Conservation (phyloP, 2,329 filamentous ascomycete species). For the Pezicula carpinea region DNA sequence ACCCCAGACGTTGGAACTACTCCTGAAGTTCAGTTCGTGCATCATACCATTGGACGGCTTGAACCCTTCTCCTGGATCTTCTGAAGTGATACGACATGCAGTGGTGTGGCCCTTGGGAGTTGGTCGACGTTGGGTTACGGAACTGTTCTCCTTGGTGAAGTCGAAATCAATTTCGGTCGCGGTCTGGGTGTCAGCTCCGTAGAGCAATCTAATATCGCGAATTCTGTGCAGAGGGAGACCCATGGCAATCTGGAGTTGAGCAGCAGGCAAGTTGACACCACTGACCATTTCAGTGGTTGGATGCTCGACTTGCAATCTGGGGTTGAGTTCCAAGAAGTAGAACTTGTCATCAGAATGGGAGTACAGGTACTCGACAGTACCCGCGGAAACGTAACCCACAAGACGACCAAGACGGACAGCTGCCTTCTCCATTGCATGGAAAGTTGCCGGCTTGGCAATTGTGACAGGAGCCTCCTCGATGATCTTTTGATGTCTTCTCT, state of each 20-base stretch:
- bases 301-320: conserved; percentile 98
- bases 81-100: conserved; percentile 97
- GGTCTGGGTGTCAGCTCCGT: conserved; percentile 88
- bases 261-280: conserved; percentile 93
- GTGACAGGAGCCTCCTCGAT: conserved; percentile 98
- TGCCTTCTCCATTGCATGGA: conserved; percentile 94
- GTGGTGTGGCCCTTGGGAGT: conserved; percentile 96
- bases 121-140: conserved; percentile 80
- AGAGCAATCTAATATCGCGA: conserved; percentile 90
- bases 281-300: conserved; percentile 99
- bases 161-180: conserved; percentile 91
- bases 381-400: conserved; percentile 96
- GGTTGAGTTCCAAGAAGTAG: conserved; percentile 98
- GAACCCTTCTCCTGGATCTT: conserved; percentile 98
- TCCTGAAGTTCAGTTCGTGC: conserved; percentile 98
- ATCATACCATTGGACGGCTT: conserved; percentile 99
- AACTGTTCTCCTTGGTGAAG: conserved; percentile 82
- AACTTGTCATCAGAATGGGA: conserved; percentile 98
- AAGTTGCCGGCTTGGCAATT: conserved; percentile 83
- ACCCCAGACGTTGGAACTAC: conserved; percentile 98
- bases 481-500: conserved; percentile 98
- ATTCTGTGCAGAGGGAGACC: conserved; percentile 94
- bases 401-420: conserved; percentile 90
- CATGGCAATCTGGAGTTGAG: conserved; percentile 98
- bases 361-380: conserved; percentile 98